Evolutionary conservation across 78 protist species (phyloP).

Genomic region (Chrysochromulina parva): DNA sequence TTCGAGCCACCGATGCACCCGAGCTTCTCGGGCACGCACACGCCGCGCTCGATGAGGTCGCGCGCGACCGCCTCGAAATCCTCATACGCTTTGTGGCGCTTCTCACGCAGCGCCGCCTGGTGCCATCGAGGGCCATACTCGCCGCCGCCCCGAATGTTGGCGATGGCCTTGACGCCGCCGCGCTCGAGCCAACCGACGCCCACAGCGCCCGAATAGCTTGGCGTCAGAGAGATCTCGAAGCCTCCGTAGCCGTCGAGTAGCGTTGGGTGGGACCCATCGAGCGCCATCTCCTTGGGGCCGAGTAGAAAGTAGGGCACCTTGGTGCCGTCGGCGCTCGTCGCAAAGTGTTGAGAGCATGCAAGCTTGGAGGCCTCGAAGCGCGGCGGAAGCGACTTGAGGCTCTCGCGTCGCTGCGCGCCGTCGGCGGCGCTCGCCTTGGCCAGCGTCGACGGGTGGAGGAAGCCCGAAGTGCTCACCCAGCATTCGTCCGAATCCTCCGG

Average conservation of each 20-base stretch:
- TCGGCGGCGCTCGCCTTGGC: neutral
- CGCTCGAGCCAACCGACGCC: neutral
- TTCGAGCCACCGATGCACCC: constrained; percentile 86
- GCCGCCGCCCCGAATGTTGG: constrained; percentile 93
- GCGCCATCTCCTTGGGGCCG: neutral
- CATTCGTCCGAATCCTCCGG: neutral
- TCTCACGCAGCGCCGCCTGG: constrained; percentile 63
- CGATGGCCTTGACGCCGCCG: constrained; percentile 1
- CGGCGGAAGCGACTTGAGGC: too few species aligned
- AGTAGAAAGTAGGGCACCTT: neutral
- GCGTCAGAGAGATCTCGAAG: constrained; percentile 55
- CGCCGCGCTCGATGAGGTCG: constrained; percentile 46
- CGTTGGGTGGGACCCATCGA: neutral
- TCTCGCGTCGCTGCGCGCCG: neutral
- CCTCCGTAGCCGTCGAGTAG: constrained; percentile 89
- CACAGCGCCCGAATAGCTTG: constrained; percentile 13
- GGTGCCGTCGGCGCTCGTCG: neutral
- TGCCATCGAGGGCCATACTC: constrained; percentile 95
- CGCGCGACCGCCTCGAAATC: constrained; percentile 69
- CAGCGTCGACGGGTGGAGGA: neutral
- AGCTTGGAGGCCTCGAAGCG: too few species aligned
- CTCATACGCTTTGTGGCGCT: constrained; percentile 81
- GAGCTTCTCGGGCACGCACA: neutral
- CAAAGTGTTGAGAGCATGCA: too few species aligned
- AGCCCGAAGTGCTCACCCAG: neutral